phyloP scores from a whole-genome alignment of 2,329 filamentous ascomycete species.

The Penicillium sp. region DNA sequence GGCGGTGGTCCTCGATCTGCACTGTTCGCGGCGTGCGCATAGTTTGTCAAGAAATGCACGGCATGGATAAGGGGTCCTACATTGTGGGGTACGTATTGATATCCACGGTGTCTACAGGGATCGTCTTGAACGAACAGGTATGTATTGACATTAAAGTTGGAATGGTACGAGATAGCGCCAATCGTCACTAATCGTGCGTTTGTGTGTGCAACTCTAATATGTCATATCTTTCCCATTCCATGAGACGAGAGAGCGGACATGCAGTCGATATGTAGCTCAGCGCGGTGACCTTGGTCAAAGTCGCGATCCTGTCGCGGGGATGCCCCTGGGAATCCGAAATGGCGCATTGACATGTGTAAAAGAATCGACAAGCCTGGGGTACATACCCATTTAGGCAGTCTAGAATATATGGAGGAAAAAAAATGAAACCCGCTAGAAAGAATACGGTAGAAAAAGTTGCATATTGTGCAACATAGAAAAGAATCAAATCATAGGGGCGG shows the following conservation, averaged over 20 bases:
- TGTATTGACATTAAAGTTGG: background rate
- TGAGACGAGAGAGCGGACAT: background rate
- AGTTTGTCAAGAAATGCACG: background rate
- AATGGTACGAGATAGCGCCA: background rate
- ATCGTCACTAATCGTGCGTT: background rate
- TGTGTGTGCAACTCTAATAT: background rate
- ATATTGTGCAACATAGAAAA: background rate
- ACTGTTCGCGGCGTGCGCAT: background rate
- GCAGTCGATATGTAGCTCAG: constrained; percentile 36
- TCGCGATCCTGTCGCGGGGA: constrained; percentile 16
- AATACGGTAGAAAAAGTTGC: background rate
- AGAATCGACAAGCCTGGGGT: background rate
- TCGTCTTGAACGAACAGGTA: background rate
- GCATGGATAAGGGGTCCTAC: background rate
- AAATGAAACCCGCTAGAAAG: constrained; percentile 26
- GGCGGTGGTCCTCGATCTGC: background rate
- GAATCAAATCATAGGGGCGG: constrained; percentile 32
- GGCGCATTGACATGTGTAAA: background rate
- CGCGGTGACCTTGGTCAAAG: constrained; percentile 5
- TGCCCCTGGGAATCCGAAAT: background rate
- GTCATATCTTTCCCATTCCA: background rate
- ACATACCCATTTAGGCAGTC: background rate
- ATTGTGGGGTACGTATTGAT: background rate
- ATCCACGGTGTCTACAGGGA: background rate
- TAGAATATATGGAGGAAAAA: background rate